phyloP scores from a whole-genome alignment of 495 filamentous ascomycete species.

The Penicillium riverlandense region DNA sequence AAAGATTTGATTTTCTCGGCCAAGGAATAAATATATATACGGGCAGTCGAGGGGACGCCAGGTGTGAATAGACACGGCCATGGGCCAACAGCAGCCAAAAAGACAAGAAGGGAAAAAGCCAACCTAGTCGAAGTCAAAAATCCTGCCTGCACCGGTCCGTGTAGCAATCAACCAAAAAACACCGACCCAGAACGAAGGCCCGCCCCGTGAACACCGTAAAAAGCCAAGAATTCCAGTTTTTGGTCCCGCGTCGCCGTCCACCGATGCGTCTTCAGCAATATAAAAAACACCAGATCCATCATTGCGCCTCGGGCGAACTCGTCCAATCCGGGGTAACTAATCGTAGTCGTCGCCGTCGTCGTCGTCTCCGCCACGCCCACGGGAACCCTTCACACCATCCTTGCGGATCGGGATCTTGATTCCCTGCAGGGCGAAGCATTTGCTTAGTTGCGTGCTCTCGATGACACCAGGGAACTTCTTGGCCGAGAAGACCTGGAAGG shows the following conservation, averaged over 20 bases:
- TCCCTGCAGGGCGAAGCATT: conserved; percentile 90
- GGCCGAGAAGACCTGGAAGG: conserved; percentile 89
- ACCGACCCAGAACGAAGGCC: conserved; percentile 11
- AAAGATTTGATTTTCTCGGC: conserved; percentile 1
- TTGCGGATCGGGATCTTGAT: conserved; percentile 95
- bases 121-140: conserved; percentile 7
- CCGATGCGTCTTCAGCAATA: conserved; percentile 5
- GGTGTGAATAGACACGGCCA: conserved; percentile 10
- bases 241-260: conserved; percentile 9
- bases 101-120: conserved; percentile 1
- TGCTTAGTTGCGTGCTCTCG: conserved; percentile 88
- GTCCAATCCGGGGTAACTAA: conserved; percentile 3
- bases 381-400: conserved; percentile 60
- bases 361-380: conserved; percentile 54
- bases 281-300: conserved; percentile 6
- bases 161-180: conserved; percentile 20
- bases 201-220: conserved; percentile 24
- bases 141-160: conserved; percentile 20
- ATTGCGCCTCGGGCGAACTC: conserved; percentile 6
- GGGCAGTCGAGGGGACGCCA: conserved; percentile 6
- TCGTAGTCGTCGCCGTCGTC: conserved; percentile 38
- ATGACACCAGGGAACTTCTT: conserved; percentile 99
- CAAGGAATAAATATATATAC: conserved; percentile 15
- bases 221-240: conserved; percentile 22
- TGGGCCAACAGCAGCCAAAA: background rate